These are phyloP conservation scores for Microbotryum lychnidis-dioicae DNA, from an alignment of 1,284 basidiomycete genomes.

Conservation along the genomic window DNA sequence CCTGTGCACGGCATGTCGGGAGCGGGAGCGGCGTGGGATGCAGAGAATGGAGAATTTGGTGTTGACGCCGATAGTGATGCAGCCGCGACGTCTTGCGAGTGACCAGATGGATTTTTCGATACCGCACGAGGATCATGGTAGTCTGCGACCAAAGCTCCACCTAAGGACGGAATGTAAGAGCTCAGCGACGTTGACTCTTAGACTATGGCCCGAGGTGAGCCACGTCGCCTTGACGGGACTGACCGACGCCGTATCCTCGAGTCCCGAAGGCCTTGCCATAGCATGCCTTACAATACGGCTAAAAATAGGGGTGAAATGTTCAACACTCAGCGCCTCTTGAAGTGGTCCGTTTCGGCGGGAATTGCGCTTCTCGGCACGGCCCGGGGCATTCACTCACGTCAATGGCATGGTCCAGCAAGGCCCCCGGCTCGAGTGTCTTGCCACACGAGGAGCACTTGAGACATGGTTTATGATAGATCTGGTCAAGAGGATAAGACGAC, in stretches of 20 bases:
- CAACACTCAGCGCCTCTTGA: too few species aligned
- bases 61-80: neutral
- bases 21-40: neutral
- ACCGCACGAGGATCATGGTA: slow-evolving; percentile 14
- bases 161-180: neutral
- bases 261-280: slow-evolving; percentile 17
- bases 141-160: neutral
- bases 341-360: neutral
- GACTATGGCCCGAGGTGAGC: neutral
- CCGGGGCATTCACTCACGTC: slow-evolving; percentile 31
- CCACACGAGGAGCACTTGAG: slow-evolving; percentile 42
- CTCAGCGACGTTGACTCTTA: neutral
- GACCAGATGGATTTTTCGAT: slow-evolving; percentile 5
- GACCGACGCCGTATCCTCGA: slow-evolving; percentile 23
- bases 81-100: neutral
- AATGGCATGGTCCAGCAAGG: slow-evolving; percentile 41
- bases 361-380: neutral
- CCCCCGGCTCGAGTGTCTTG: slow-evolving; percentile 42
- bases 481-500: neutral
- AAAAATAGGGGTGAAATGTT: neutral
- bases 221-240: neutral
- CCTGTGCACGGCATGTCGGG: neutral
- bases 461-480: slow-evolving; percentile 45
- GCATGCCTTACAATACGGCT: slow-evolving; percentile 27
- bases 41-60: neutral